Base-by-base conservation (phyloP, 164 flowering plant species). In the Umbilicus rupestris region DNA sequence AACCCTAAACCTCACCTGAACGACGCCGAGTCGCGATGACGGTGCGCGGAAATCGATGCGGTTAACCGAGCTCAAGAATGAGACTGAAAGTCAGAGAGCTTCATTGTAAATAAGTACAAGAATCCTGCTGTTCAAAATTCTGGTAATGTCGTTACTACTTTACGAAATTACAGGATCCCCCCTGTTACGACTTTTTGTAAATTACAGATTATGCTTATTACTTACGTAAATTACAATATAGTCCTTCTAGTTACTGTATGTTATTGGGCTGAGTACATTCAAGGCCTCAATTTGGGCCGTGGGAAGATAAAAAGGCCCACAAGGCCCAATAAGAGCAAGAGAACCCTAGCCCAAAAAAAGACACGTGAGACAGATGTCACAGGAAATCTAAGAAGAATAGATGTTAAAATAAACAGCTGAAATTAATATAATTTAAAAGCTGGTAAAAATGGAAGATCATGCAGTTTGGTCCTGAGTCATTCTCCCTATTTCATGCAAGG, bases 401-500 rank as follows among this genome's bases (percentile, higher is more conserved):
- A n/a, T n/a, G n/a, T n/a, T n/a, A n/a, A n/a, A n/a, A n/a, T n/a
- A n/a, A n/a, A n/a, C n/a, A n/a, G 26, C 57, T 50, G 57, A 8
- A 50, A 20, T 20, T 50, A 50, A 6, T 20, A 50, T 50, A 50
- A 50, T 9, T 26, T 22, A 26, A 50, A 50, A 10, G n/a, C 22
- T 20, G 29, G 2, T 20, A 24, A 50, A 45, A 50, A 50, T 20
- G 12, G 33, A 10, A 26, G 60, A 55, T 55, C 60, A 55, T 55
- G 60, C 60, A 55, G 33, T 55, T 55, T 55, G 60, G 60, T 28
- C 33, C 35, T 28, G 35, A 55, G 31, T 55, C 60, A 28, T 55
- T 55, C 58, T 55, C 60, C 60, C 33, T 11, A 55, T 26, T 55
- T 55, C 60, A 55, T 55, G 60, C 60, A 55, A 55, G 60, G 33